phyloP scores from a whole-genome alignment of 257 asterid species.

The Solanum dulcamara region DNA sequence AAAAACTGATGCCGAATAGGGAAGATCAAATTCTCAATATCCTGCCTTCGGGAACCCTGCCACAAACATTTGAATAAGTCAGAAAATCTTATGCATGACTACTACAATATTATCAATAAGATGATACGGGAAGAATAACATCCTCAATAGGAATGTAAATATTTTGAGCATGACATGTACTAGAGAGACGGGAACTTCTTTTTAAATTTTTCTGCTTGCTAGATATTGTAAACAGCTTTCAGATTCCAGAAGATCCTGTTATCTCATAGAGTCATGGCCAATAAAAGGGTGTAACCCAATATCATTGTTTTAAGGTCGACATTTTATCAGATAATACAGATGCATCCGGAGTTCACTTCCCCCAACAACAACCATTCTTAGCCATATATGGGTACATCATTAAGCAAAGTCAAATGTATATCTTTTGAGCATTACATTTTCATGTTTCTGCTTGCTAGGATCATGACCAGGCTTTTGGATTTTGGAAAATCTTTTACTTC shows the following conservation, averaged over 20 bases:
- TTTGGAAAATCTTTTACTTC: background rate
- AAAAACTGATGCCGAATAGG: background rate
- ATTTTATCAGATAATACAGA: background rate
- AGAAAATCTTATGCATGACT: background rate
- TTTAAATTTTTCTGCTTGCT: background rate
- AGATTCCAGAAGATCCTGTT: background rate
- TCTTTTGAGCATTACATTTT: background rate
- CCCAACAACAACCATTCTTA: background rate
- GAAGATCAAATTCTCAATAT: background rate
- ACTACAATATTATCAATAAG: background rate
- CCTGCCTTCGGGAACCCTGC: background rate
- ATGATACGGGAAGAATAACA: background rate
- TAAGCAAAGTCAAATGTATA: background rate
- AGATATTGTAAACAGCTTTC: background rate
- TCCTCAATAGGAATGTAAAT: background rate
- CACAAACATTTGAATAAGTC: background rate
- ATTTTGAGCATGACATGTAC: background rate
- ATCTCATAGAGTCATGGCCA: background rate
- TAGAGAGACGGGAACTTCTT: background rate
- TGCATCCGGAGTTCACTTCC: background rate
- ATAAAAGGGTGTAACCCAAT: background rate
- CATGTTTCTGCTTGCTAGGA: background rate
- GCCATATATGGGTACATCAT: background rate
- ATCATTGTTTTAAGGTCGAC: background rate
- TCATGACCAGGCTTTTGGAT: background rate